phyloP scores from a whole-genome alignment of 805 yeast genomes.

The Zygotorulaspora danielsina region DNA sequence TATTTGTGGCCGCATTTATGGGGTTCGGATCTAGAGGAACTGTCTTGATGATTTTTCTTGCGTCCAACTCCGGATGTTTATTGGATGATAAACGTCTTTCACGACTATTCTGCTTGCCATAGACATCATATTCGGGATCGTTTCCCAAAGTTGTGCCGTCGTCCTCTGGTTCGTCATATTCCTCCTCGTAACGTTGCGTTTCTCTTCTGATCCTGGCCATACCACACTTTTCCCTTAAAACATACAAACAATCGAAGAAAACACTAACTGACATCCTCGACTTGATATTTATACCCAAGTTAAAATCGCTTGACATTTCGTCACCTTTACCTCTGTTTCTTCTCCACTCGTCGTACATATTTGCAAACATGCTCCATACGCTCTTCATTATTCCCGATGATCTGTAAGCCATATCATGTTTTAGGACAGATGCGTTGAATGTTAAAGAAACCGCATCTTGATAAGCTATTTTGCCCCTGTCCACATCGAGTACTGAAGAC shows the following conservation, averaged over 20 bases:
- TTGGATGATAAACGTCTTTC: slow-evolving; percentile 51
- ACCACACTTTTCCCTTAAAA: slow-evolving; percentile 81
- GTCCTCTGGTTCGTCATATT: slow-evolving; percentile 37
- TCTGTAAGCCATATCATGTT: slow-evolving; percentile 89
- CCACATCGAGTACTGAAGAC: slow-evolving; percentile 59
- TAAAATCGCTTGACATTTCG: slow-evolving; percentile 28
- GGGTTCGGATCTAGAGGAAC: slow-evolving; percentile 84
- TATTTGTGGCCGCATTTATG: slow-evolving; percentile 38
- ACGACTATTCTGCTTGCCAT: slow-evolving; percentile 31
- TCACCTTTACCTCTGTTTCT: slow-evolving; percentile 31
- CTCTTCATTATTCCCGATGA: slow-evolving; percentile 92
- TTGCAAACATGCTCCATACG: slow-evolving; percentile 82
- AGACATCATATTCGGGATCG: slow-evolving; percentile 1
- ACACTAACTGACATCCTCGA: slow-evolving; percentile 91
- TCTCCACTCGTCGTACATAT: slow-evolving; percentile 53
- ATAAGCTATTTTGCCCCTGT: slow-evolving; percentile 66
- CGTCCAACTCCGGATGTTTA: slow-evolving; percentile 63
- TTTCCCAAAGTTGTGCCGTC: slow-evolving; percentile 26
- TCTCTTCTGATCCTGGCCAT: slow-evolving; percentile 59
- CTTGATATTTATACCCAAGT: slow-evolving; percentile 52
- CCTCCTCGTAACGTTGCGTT: slow-evolving; percentile 21
- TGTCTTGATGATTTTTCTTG: slow-evolving; percentile 68
- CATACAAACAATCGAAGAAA: slow-evolving; percentile 85
- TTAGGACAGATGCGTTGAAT: slow-evolving; percentile 74
- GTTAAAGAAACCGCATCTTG: slow-evolving; percentile 63